A percentile compares a stretch with the other conserved stretches of the same genome.
These are phyloP conservation scores for Phytopythium mirpurense DNA, from an alignment of 352 stramenopile genomes.

Conservation along the genomic window DNA sequence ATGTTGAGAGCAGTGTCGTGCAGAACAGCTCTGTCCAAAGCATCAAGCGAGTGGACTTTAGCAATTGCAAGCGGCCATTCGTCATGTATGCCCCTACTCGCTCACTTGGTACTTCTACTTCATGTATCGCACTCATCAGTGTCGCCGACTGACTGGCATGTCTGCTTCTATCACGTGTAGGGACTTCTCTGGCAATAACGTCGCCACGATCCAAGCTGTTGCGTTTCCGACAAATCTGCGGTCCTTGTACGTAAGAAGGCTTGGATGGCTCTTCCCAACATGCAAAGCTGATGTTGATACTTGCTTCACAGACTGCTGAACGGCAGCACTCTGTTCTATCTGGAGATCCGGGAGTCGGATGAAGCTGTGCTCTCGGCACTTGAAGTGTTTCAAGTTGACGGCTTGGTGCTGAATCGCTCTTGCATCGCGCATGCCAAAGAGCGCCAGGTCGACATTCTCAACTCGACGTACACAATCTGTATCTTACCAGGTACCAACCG, in stretches of 20 bases:
- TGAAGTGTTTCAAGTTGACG: slow-evolving; percentile 16
- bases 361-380: slow-evolving; percentile 20
- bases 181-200: slow-evolving; percentile 22
- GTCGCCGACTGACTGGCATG: background rate
- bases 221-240: slow-evolving; percentile 21
- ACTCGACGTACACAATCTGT: slow-evolving; percentile 19
- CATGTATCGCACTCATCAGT: too few species aligned
- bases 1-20: slow-evolving; percentile 8
- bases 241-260: slow-evolving; percentile 11
- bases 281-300: background rate
- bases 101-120: background rate
- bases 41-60: slow-evolving; percentile 21
- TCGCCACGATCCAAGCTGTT: slow-evolving; percentile 21
- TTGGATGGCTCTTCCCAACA: background rate
- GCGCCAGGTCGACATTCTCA: slow-evolving; percentile 11
- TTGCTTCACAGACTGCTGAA: slow-evolving; percentile 16
- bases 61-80: slow-evolving; percentile 19
- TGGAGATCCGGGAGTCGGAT: slow-evolving; percentile 27
- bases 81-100: slow-evolving; percentile 15
- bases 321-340: slow-evolving; percentile 19
- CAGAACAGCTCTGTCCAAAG: slow-evolving; percentile 15
- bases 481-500: slow-evolving; percentile 16
- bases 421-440: background rate
- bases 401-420: slow-evolving; percentile 8
- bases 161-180: slow-evolving; percentile 1